These are phyloP conservation scores for Neurospora africana DNA, from an alignment of 495 filamentous ascomycete species.

Conservation along the genomic window DNA sequence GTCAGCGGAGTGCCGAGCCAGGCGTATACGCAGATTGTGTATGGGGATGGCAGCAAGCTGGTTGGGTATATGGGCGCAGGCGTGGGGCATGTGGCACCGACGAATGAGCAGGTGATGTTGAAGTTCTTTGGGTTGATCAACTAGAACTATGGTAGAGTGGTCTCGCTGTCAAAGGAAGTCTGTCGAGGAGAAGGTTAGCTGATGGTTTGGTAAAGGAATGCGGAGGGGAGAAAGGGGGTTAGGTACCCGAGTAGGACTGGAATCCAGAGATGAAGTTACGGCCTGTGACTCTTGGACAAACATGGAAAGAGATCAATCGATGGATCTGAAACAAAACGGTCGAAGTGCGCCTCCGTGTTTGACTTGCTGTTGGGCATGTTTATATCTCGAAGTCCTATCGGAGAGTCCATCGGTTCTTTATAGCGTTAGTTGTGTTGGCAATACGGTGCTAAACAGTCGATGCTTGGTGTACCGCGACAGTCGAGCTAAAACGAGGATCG, in stretches of 20 bases:
- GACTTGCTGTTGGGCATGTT: background rate
- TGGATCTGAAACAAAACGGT: background rate
- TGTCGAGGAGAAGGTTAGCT: background rate
- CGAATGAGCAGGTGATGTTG: conserved; percentile 28
- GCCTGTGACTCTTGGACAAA: background rate
- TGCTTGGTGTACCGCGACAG: background rate
- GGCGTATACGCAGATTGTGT: conserved; percentile 33
- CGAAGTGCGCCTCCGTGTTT: background rate
- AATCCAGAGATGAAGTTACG: background rate
- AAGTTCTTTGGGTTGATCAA: conserved; percentile 28
- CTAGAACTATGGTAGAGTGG: conserved; percentile 31
- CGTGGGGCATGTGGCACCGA: conserved; percentile 37
- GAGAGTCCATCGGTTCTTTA: background rate
- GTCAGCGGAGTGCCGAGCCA: conserved; percentile 26
- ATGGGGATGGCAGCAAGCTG: conserved; percentile 34
- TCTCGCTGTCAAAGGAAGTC: background rate
- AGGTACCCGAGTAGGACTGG: background rate
- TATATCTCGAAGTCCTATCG: background rate
- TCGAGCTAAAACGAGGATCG: background rate
- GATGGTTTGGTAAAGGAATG: background rate
- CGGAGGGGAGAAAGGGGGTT: background rate
- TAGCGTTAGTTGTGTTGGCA: background rate
- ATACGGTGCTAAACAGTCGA: background rate
- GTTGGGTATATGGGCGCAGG: conserved; percentile 37
- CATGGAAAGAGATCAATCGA: background rate